phyloP scores from a whole-genome alignment of 495 filamentous ascomycete species.

The Hypoxylon fragiforme region DNA sequence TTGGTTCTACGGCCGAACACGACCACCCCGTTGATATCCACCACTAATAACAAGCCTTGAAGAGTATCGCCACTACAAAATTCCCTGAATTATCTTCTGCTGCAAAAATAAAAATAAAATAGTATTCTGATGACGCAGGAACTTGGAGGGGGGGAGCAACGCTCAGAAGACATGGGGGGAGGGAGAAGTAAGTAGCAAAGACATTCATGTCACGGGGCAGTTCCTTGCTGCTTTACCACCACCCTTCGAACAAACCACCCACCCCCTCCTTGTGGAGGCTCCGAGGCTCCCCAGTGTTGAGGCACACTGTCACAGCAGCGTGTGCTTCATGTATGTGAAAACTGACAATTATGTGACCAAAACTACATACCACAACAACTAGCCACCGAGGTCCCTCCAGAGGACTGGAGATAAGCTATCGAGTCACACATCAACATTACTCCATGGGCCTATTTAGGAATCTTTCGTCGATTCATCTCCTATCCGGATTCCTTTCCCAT shows the following conservation, averaged over 20 bases:
- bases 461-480: no score
- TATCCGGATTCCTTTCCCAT: no score
- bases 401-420: no score
- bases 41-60: constrained; percentile 7
- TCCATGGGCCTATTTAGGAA: no score
- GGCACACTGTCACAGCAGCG: constrained; percentile 7
- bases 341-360: constrained; percentile 4
- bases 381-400: no score
- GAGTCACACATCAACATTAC: no score
- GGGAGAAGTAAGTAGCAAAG: no score
- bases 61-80: constrained; percentile 12
- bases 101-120: neutral
- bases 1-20: constrained; percentile 5
- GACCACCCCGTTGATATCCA: constrained; percentile 12
- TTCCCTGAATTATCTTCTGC: neutral
- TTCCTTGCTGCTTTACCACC: no score
- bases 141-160: constrained; percentile 16
- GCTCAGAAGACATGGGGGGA: constrained; percentile 1
- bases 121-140: neutral
- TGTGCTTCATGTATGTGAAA: constrained; percentile 8
- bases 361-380: no score
- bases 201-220: no score
- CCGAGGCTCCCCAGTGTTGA: neutral
- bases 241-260: no score
- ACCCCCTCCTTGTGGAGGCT: constrained; percentile 1